These are phyloP conservation scores for Dysphania ambrosioides DNA, from an alignment of 148 eudicot species.

Conservation along the genomic window DNA sequence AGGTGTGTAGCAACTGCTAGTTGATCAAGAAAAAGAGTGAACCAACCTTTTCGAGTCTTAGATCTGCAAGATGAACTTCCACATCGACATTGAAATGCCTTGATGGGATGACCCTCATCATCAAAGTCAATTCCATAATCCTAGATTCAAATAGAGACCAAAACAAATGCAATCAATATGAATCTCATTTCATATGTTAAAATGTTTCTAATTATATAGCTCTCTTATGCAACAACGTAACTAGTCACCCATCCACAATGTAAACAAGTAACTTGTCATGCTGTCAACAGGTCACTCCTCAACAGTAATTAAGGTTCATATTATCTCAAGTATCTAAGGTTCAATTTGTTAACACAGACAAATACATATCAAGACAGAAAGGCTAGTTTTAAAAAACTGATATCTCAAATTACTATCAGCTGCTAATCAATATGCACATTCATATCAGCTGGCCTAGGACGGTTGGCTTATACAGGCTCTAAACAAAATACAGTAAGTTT, in stretches of 20 bases:
- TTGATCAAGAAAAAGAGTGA: not conserved
- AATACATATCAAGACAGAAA: not conserved
- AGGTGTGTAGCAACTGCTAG: not conserved
- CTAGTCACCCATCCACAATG: not conserved
- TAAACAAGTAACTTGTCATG: not conserved
- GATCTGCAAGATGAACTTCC: constrained; percentile 47
- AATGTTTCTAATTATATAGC: not conserved
- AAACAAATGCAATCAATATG: constrained; percentile 1
- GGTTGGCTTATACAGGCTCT: not conserved
- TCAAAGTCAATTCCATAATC: constrained; percentile 61
- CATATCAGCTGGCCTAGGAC: not conserved
- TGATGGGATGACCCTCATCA: constrained; percentile 52
- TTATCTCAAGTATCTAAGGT: not conserved
- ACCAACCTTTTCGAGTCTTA: constrained; percentile 36
- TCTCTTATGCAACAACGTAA: not conserved
- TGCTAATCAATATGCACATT: not conserved
- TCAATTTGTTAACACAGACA: not conserved
- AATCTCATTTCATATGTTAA: not conserved
- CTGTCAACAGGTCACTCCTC: too few relatives aligned
- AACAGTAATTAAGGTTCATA: not conserved
- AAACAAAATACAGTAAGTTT: not conserved
- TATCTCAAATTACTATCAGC: not conserved
- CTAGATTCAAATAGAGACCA: constrained; percentile 29
- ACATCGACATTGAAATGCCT: constrained; percentile 60
- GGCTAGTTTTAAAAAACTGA: not conserved